Base-by-base conservation (phyloP, 1,139 yeast genomes). In the Nakaseomyces glabratus region DNA sequence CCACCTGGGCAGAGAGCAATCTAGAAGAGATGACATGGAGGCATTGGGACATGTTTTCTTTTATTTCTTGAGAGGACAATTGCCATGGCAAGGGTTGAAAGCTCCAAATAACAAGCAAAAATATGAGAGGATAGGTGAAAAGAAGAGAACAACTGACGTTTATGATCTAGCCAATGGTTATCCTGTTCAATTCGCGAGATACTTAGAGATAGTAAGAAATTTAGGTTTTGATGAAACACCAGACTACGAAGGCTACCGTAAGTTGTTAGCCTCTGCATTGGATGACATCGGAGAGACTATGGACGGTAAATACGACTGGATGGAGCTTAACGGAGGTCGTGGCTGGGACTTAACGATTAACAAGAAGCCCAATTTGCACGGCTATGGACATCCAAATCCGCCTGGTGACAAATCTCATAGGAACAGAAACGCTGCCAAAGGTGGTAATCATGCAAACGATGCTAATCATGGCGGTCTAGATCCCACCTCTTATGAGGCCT, bases 81-180 rank as follows among this genome's bases (percentile, higher is more conserved):
- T 90, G 53, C 98, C 98, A 35, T 90, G 98, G 98, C 98, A 90
- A 65, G 98, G 98, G 10, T 73, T 90, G 52, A 86, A 79, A 55
- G 90, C 90, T 1, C 88, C 88, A 33, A 79, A 85, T 8, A 81
- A 81, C 59, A 81, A 80, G 57, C 81, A 77, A 43, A 81, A 81
- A 57, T 81, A 81, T 56, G 93, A 81, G 55, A 81, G 78, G 52
- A 81, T 81, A 49, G 90, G 93, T 31, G 76, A 78, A 51, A 80
- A 79, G 60, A 81, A 81, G 52, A 76, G 79, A 55, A 65, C 76
- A 2, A 80, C 93, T 0, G 72, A 79, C 24, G 73, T 78, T 29
- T 67, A 68, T 47, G 88, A 79, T 48, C 62, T 81, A 39, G 76
- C 86, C 45, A 62, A 69, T 48, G 84, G 82, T 4, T 66, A 72